phyloP scores from a whole-genome alignment of 1,284 basidiomycete species.

The Macrocystidia cucumis region DNA sequence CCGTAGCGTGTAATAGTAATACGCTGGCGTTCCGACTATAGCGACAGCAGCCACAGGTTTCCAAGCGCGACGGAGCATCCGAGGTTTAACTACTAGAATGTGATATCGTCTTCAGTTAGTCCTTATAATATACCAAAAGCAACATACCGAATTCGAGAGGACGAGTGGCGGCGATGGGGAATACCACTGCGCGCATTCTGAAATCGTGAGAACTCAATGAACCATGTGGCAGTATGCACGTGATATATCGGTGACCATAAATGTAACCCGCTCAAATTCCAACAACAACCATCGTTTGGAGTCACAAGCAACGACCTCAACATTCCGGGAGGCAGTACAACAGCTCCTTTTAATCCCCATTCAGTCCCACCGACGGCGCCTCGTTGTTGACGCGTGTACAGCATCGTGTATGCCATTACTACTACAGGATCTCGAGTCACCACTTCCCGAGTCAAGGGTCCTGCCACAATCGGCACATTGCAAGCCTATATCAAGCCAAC shows the following conservation, averaged over 20 bases:
- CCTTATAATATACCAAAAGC: no score
- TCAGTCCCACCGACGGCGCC: not conserved
- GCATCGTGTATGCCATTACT: not conserved
- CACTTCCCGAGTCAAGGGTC: slow-evolving; percentile 10
- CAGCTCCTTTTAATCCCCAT: not conserved
- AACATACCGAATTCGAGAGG: no score
- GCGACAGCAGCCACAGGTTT: slow-evolving; percentile 48
- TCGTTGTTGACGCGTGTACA: not conserved
- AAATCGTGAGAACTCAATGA: no score
- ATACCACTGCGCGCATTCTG: no score
- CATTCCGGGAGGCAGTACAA: not conserved
- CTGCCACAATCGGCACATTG: slow-evolving; percentile 12
- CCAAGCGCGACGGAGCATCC: slow-evolving; percentile 61
- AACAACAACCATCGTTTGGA: slow-evolving; percentile 1
- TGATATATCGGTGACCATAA: no score
- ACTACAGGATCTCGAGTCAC: slow-evolving; percentile 11
- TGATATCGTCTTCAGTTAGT: no score
- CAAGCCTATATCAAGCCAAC: not conserved
- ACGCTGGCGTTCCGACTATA: slow-evolving; percentile 40
- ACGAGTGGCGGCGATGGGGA: no score
- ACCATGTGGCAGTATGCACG: no score
- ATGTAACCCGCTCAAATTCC: no score
- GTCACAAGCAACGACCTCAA: not conserved
- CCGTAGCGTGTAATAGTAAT: slow-evolving; percentile 34
- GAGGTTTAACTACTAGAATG: no score